Conservation (phyloP, 805 yeast genomes). For the Wickerhamiella australiensis region DNA sequence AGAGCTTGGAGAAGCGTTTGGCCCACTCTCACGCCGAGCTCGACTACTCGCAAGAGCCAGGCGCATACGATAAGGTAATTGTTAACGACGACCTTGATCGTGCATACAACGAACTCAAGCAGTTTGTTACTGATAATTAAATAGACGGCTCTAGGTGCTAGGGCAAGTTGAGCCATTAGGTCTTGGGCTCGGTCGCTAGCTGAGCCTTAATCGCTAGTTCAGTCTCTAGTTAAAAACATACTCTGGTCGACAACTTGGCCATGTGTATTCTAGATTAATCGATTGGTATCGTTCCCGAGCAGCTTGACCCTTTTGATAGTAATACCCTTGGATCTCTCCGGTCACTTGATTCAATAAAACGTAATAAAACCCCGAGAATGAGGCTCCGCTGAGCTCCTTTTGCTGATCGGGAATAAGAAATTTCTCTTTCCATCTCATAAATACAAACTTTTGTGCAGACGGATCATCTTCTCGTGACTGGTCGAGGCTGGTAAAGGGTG, state of each 20-base stretch:
- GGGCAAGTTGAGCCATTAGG: no score
- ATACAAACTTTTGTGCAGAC: constrained; percentile 27
- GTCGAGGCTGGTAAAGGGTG: constrained; percentile 21
- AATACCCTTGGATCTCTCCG: constrained; percentile 68
- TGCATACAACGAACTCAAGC: constrained; percentile 73
- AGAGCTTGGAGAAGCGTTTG: constrained; percentile 71
- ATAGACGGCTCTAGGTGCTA: no score
- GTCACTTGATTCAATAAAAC: constrained; percentile 66
- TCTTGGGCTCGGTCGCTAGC: no score
- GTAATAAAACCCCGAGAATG: constrained; percentile 88
- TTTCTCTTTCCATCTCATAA: constrained; percentile 93
- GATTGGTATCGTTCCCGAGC: constrained; percentile 12
- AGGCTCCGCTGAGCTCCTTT: constrained; percentile 54
- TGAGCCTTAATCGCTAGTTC: no score
- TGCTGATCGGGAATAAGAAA: constrained; percentile 71
- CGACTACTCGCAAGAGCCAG: constrained; percentile 68
- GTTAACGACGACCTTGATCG: constrained; percentile 86
- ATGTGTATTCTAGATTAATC: constrained; percentile 3
- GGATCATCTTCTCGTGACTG: constrained; percentile 16
- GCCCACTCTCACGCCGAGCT: constrained; percentile 79
- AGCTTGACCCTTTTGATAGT: constrained; percentile 34
- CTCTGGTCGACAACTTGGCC: neutral
- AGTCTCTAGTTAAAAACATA: neutral
- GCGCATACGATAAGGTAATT: constrained; percentile 81
- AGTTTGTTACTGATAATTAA: constrained; percentile 38